Conservation (phyloP, 768 basidiomycete species). For the Rubroboletus pulcherrimus region DNA sequence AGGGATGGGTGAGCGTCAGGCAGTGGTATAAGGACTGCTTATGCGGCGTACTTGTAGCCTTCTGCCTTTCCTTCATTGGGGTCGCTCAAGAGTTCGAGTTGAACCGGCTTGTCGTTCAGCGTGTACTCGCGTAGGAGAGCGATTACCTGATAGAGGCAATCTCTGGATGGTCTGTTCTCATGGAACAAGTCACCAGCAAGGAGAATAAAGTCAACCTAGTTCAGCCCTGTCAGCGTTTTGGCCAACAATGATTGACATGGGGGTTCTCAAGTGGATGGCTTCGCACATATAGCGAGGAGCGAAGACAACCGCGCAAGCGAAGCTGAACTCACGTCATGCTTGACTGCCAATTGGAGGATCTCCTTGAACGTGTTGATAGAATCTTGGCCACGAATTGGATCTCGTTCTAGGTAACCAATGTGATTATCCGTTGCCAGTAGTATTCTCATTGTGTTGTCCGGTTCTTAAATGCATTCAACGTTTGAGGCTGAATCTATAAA, state of each 20-base stretch:
- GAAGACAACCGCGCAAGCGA: neutral
- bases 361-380: constrained; percentile 94
- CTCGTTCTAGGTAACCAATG: constrained; percentile 91
- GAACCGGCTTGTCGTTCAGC: constrained; percentile 82
- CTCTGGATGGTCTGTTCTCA: constrained; percentile 92
- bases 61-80: constrained; percentile 85
- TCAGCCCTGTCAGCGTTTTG: constrained; percentile 1
- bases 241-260: neutral
- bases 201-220: constrained; percentile 90
- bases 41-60: constrained; percentile 66
- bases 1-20: neutral
- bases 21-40: neutral
- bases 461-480: constrained; percentile 33
- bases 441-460: constrained; percentile 72
- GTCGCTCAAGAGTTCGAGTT: constrained; percentile 88
- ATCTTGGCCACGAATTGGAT: constrained; percentile 92
- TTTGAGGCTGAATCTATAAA: neutral
- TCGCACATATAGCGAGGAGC: neutral
- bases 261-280: neutral
- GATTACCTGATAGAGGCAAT: constrained; percentile 84
- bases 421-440: constrained; percentile 95
- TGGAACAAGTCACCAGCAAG: constrained; percentile 97
- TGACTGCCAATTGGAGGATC: constrained; percentile 86
- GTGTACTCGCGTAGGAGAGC: constrained; percentile 90
- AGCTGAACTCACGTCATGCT: constrained; percentile 66